A percentile compares a stretch with the other conserved stretches of the same genome.
Evolutionary conservation across 2,329 filamentous ascomycete species (phyloP).

Genomic region (Emmonsiellopsis sp.): DNA sequence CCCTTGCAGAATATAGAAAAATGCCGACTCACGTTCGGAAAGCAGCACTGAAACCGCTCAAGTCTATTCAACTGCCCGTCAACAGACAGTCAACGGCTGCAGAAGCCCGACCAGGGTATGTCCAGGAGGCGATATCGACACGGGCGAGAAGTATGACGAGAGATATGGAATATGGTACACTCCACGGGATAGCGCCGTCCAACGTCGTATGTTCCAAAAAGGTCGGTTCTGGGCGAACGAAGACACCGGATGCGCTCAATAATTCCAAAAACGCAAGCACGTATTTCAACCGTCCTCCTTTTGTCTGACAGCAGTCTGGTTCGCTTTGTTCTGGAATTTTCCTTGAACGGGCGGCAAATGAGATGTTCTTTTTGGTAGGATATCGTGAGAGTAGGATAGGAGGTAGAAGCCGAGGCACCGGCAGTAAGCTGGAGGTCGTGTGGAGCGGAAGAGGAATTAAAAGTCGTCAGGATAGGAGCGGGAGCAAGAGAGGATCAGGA

Average conservation of each 20-base stretch:
- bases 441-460: constrained; percentile 6
- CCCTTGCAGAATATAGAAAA: not conserved
- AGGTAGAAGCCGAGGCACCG: constrained; percentile 17
- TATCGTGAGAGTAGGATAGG: not conserved
- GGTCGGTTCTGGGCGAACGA: not conserved
- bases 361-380: not conserved
- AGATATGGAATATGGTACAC: not conserved
- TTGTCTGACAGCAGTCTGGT: too few species aligned
- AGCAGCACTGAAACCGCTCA: not conserved
- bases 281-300: not conserved
- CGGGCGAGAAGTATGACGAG: not conserved
- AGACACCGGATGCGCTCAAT: not conserved
- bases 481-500: constrained; percentile 2
- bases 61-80: not conserved
- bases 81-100: not conserved
- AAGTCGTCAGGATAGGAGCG: not conserved
- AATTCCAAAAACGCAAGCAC: not conserved
- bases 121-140: not conserved
- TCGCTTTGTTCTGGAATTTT: too few species aligned
- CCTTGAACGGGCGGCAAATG: not conserved
- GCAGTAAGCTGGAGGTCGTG: constrained; percentile 13
- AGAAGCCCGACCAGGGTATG: not conserved
- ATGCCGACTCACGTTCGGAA: not conserved
- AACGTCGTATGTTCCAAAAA: constrained; percentile 1
- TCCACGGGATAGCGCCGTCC: not conserved